Conservation (phyloP, 148 eudicot species). For the Rhododendron henanense region DNA sequence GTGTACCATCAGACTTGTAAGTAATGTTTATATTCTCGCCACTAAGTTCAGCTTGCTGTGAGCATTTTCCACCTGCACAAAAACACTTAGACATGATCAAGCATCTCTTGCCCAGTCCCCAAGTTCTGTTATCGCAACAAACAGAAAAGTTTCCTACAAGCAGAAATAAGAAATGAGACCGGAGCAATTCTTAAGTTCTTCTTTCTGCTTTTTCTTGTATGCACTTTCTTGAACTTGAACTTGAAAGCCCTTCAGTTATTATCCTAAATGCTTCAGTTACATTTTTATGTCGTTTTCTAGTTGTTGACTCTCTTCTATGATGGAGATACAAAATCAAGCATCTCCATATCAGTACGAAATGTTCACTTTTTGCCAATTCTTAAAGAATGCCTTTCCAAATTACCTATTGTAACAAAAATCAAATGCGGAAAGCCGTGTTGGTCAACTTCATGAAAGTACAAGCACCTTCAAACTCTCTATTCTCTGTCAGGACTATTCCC, state of each 20-base stretch:
- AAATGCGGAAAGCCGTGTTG: not conserved
- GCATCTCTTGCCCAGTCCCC: not conserved
- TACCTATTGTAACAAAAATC: not conserved
- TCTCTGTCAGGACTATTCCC: not conserved
- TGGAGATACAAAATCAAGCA: not conserved
- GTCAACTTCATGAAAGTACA: not conserved
- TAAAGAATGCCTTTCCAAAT: not conserved
- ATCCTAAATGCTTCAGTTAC: not conserved
- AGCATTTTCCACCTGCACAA: slow-evolving; percentile 84
- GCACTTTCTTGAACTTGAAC: slow-evolving; percentile 2
- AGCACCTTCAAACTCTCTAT: not conserved
- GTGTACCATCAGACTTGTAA: slow-evolving; percentile 89
- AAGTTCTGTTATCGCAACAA: not conserved
- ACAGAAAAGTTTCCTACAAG: not conserved
- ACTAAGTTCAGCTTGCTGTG: slow-evolving; percentile 91
- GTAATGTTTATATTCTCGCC: slow-evolving; percentile 97
- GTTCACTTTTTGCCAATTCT: not conserved
- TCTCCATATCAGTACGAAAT: not conserved
- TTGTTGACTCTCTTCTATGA: not conserved
- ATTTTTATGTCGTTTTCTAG: not conserved
- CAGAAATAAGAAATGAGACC: not conserved
- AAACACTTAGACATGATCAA: slow-evolving; percentile 13
- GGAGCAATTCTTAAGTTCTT: not conserved
- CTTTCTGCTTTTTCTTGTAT: not conserved
- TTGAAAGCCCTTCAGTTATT: not conserved